Evolutionary conservation across 2,329 filamentous ascomycete genomes (phyloP).

Genomic region (Epichloe amarillans): DNA sequence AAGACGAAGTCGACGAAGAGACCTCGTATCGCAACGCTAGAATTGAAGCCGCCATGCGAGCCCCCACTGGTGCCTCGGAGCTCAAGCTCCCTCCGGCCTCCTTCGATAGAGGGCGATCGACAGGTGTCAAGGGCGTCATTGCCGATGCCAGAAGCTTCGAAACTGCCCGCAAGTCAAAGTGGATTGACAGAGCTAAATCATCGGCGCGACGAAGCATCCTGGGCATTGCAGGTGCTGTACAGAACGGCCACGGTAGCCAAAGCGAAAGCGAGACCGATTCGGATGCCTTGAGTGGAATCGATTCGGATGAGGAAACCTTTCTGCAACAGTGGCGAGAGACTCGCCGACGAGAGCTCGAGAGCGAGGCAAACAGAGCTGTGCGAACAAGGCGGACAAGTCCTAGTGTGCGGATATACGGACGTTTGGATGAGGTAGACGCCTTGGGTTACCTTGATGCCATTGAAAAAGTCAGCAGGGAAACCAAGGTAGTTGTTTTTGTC

Average conservation of each 20-base stretch:
- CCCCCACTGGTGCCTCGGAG: slow-evolving; percentile 37
- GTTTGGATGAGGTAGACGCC: slow-evolving; percentile 73
- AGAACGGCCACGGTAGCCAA: slow-evolving; percentile 11
- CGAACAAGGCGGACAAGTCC: slow-evolving; percentile 60
- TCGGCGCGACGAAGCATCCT: slow-evolving; percentile 43
- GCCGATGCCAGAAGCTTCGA: slow-evolving; percentile 70
- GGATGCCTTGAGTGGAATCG: slow-evolving; percentile 29
- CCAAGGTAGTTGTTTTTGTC: slow-evolving; percentile 83
- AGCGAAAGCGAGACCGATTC: slow-evolving; percentile 34
- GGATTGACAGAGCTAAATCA: slow-evolving; percentile 36
- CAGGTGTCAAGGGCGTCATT: slow-evolving; percentile 78
- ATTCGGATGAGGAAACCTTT: slow-evolving; percentile 65
- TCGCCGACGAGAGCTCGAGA: slow-evolving; percentile 64
- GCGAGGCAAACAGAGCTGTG: slow-evolving; percentile 38
- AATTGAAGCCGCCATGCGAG: slow-evolving; percentile 53
- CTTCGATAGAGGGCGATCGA: slow-evolving; percentile 57
- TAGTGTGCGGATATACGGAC: slow-evolving; percentile 64
- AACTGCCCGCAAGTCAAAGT: slow-evolving; percentile 45
- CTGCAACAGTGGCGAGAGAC: slow-evolving; percentile 75
- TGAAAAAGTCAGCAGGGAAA: slow-evolving; percentile 72
- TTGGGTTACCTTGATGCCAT: slow-evolving; percentile 91
- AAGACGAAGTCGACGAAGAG: slow-evolving; percentile 44
- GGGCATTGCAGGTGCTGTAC: slow-evolving; percentile 25
- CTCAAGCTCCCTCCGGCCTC: slow-evolving; percentile 48
- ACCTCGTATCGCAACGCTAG: slow-evolving; percentile 37